Conservation (phyloP, 1,284 basidiomycete genomes). For the Thecaphora frezii region DNA sequence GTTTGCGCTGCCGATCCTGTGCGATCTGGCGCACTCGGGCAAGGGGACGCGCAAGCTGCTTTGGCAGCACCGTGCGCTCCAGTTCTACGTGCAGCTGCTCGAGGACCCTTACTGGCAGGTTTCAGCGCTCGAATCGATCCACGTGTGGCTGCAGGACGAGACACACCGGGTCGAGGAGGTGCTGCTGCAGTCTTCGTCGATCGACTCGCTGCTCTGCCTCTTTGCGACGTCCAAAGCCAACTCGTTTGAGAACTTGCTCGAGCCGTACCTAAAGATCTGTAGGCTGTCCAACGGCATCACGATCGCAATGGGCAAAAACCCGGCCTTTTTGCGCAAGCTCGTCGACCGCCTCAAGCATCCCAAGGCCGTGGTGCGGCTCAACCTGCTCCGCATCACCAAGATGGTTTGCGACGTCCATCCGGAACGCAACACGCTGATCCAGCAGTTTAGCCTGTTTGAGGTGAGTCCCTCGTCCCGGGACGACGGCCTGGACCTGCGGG, state of each 20-base stretch:
- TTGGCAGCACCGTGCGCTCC: conserved; percentile 58
- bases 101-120: conserved; percentile 95
- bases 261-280: conserved; percentile 74
- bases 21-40: conserved; percentile 63
- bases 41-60: conserved; percentile 50
- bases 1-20: conserved; percentile 92
- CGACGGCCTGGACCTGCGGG: no score
- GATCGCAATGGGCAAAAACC: conserved; percentile 71
- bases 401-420: conserved; percentile 85
- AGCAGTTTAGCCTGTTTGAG: conserved; percentile 41
- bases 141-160: conserved; percentile 94
- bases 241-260: conserved; percentile 91
- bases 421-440: conserved; percentile 24
- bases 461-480: no score
- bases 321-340: conserved; percentile 81
- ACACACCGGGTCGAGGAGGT: conserved; percentile 88
- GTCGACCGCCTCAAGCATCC: conserved; percentile 74
- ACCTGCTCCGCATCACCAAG: conserved; percentile 80
- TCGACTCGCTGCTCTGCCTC: conserved; percentile 75
- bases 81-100: conserved; percentile 78
- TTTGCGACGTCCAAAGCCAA: conserved; percentile 81
- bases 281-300: conserved; percentile 76
- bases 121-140: conserved; percentile 83
- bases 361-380: conserved; percentile 85
- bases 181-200: conserved; percentile 70